A percentile compares a stretch with the other conserved stretches of the same genome.
These are phyloP conservation scores for Mycena venus DNA, from an alignment of 768 basidiomycete genomes.

Conservation along the genomic window DNA sequence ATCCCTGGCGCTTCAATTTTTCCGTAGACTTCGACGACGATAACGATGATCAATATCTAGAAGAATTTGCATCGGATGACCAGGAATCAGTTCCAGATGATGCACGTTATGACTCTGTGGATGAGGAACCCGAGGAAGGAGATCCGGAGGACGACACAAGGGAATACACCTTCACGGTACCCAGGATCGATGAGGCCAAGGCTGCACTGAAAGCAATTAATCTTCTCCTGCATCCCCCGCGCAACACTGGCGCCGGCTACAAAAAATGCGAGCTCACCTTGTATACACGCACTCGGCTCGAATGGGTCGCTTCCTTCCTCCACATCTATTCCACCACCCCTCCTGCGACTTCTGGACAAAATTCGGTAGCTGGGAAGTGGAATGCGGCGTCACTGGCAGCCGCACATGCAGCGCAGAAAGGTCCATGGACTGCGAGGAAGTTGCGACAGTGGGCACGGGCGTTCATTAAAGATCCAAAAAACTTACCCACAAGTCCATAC, in stretches of 20 bases:
- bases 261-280: conserved; percentile 31
- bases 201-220: too few relatives aligned
- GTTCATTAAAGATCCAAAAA: too few relatives aligned
- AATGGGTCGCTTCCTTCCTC: conserved; percentile 38
- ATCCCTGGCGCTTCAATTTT: neutral
- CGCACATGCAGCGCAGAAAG: too few relatives aligned
- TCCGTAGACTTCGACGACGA: neutral
- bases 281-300: conserved; percentile 31
- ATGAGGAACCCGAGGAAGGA: neutral
- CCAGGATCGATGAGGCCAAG: too few relatives aligned
- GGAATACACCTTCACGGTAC: too few relatives aligned
- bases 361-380: conserved; percentile 26
- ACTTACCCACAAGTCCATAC: too few relatives aligned
- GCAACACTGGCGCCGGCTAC: too few relatives aligned
- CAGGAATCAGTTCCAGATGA: neutral
- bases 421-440: conserved; percentile 38
- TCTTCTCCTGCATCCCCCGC: too few relatives aligned
- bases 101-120: neutral
- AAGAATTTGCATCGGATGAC: neutral
- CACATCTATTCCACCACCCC: conserved; percentile 28
- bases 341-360: conserved; percentile 28
- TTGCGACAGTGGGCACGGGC: neutral
- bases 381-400: conserved; percentile 33
- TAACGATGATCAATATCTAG: neutral
- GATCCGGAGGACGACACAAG: too few relatives aligned